A percentile compares a stretch with the other conserved stretches of the same genome.
Evolutionary conservation across 768 basidiomycete species (phyloP).

Genomic region (Steccherinum ochraceum): DNA sequence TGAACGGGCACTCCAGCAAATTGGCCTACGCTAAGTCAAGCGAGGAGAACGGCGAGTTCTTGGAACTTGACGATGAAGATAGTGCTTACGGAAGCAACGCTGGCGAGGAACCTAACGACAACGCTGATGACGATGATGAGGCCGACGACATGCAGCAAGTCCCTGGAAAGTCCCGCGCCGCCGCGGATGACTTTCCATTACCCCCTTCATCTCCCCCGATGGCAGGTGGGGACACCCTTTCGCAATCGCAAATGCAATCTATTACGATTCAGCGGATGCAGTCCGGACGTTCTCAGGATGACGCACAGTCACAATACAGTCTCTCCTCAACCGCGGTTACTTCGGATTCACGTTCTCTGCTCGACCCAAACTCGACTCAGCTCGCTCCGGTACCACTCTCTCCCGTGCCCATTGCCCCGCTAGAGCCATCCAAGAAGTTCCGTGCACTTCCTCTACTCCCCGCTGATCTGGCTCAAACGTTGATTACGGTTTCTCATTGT

Average conservation of each 20-base stretch:
- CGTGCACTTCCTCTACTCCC: conserved; percentile 68
- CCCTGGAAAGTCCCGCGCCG: conserved; percentile 27
- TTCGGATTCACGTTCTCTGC: not conserved
- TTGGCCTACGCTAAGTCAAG: not conserved
- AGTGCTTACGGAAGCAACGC: conserved; percentile 29
- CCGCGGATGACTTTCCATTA: conserved; percentile 47
- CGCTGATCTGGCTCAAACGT: conserved; percentile 67
- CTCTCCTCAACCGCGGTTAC: no score
- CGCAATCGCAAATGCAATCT: conserved; percentile 4
- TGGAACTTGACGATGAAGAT: conserved; percentile 55
- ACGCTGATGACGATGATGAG: conserved; percentile 11
- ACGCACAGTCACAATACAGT: not conserved
- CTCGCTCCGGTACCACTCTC: not conserved
- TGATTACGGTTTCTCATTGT: conserved; percentile 67
- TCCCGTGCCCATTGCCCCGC: conserved; percentile 6
- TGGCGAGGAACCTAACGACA: conserved; percentile 11
- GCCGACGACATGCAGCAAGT: not conserved
- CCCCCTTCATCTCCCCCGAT: conserved; percentile 29
- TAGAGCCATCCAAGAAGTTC: conserved; percentile 35
- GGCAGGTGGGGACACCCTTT: conserved; percentile 15
- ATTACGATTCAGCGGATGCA: conserved; percentile 6
- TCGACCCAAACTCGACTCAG: not conserved
- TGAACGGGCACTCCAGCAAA: conserved; percentile 1
- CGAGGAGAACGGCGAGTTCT: conserved; percentile 40
- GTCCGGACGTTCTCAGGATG: not conserved